phyloP scores from a whole-genome alignment of 1,284 basidiomycete species.

The Vanrija sp. region DNA sequence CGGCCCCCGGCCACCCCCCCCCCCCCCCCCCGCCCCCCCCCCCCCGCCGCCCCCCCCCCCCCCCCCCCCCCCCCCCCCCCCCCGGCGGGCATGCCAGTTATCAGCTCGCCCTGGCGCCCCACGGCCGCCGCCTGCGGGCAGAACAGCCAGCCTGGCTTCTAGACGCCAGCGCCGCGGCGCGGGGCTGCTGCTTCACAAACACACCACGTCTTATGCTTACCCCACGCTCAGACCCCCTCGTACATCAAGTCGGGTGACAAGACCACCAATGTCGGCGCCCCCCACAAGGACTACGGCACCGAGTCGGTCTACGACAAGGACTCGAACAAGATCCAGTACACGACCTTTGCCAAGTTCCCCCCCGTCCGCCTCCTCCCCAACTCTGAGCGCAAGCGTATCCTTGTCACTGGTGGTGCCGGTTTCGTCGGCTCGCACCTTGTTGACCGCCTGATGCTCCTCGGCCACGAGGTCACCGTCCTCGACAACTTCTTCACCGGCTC shows the following conservation, averaged over 20 bases:
- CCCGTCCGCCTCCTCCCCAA: slow-evolving; percentile 82
- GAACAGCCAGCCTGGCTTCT: too few species aligned
- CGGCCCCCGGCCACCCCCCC: too few species aligned
- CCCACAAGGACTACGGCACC: slow-evolving; percentile 59
- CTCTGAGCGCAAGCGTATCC: slow-evolving; percentile 74
- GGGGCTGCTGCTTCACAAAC: background rate
- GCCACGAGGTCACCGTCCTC: slow-evolving; percentile 94
- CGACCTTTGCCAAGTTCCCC: slow-evolving; percentile 82
- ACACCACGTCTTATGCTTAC: background rate
- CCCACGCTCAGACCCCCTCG: slow-evolving; percentile 31
- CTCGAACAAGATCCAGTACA: slow-evolving; percentile 77
- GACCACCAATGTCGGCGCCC: slow-evolving; percentile 54
- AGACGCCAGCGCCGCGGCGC: background rate
- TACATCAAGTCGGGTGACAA: slow-evolving; percentile 55
- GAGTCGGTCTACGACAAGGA: slow-evolving; percentile 78
- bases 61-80: too few species aligned
- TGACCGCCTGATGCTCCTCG: slow-evolving; percentile 93
- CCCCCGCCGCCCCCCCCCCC: too few species aligned
- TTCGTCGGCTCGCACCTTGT: slow-evolving; percentile 97
- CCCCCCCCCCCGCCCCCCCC: too few species aligned
- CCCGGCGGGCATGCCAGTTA: background rate
- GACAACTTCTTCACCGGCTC: slow-evolving; percentile 99
- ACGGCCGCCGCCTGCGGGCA: too few species aligned
- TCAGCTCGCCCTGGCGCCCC: background rate
- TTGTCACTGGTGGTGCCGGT: slow-evolving; percentile 87